Percentiles rank a stretch among this genome's conserved stretches.
phyloP scores from a whole-genome alignment of 257 asterid species.

The Lantana camara region DNA sequence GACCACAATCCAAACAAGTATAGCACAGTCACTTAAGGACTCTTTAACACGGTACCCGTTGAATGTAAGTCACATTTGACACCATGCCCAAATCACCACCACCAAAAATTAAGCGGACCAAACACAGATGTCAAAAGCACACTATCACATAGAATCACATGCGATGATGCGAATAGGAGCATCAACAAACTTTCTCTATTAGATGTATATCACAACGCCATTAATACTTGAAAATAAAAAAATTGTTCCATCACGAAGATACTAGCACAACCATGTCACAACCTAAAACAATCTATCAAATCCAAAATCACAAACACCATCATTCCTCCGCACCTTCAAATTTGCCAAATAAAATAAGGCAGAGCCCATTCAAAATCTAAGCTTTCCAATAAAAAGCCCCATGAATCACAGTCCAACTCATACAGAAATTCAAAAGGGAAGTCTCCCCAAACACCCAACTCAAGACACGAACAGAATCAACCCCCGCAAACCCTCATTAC shows the following conservation, averaged over 20 bases:
- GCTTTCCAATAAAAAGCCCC: conserved; percentile 20
- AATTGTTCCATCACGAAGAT: conserved; percentile 11
- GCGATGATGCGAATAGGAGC: not conserved
- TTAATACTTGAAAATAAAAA: conserved; percentile 8
- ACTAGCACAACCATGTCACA: conserved; percentile 13
- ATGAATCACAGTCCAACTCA: conserved; percentile 17
- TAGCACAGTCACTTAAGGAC: not conserved
- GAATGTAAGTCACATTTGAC: not conserved
- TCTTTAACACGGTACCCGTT: not conserved
- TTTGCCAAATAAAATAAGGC: not conserved
- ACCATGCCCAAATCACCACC: conserved; percentile 15
- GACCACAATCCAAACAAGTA: not conserved
- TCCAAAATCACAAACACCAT: conserved; percentile 16
- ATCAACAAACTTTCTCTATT: conserved; percentile 14
- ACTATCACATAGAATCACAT: not conserved
- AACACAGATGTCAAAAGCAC: not conserved
- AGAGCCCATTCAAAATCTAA: conserved; percentile 16
- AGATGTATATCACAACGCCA: conserved; percentile 12
- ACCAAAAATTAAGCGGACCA: conserved; percentile 10
- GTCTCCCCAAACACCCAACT: conserved; percentile 24
- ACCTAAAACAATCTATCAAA: conserved; percentile 13
- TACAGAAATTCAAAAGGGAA: not conserved
- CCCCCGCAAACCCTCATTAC: conserved; percentile 25
- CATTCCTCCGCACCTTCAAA: not conserved
- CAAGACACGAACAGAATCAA: conserved; percentile 12